A percentile compares a stretch with the other conserved stretches of the same genome.
phyloP scores from a whole-genome alignment of 73 alveolate species.

The Uronychia setigera region DNA sequence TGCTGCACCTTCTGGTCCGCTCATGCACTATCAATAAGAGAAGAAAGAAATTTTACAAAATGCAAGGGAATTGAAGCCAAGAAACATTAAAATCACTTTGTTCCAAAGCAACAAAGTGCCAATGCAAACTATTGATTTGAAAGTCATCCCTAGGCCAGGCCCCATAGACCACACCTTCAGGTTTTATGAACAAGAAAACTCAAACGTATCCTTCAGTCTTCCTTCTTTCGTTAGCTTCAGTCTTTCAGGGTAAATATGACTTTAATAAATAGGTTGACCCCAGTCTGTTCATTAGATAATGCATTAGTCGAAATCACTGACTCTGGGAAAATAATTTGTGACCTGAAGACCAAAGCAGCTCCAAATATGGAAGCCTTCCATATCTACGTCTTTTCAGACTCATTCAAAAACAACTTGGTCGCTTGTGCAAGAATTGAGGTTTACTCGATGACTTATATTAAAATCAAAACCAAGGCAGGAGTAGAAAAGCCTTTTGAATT shows the following conservation, averaged over 20 bases:
- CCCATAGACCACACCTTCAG: slow-evolving; percentile 60
- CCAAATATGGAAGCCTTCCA: slow-evolving; percentile 49
- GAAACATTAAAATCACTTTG: slow-evolving; percentile 36
- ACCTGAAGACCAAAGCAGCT: slow-evolving; percentile 32
- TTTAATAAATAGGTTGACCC: background rate
- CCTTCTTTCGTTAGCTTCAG: slow-evolving; percentile 64
- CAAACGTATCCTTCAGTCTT: slow-evolving; percentile 22
- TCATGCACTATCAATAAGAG: background rate
- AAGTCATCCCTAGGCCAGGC: slow-evolving; percentile 61
- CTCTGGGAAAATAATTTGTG: slow-evolving; percentile 28
- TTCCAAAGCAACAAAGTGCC: slow-evolving; percentile 42
- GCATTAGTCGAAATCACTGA: slow-evolving; percentile 16
- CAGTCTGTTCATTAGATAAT: slow-evolving; percentile 3
- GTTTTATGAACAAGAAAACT: slow-evolving; percentile 62
- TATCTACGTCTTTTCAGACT: slow-evolving; percentile 35
- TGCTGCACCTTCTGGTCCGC: background rate
- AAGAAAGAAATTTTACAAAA: background rate
- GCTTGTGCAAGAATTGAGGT: slow-evolving; percentile 48
- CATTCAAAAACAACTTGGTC: slow-evolving; percentile 19
- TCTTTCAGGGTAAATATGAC: slow-evolving; percentile 20
- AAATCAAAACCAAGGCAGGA: slow-evolving; percentile 30
- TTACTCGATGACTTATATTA: slow-evolving; percentile 18
- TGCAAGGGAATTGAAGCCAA: slow-evolving; percentile 13
- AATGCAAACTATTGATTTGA: slow-evolving; percentile 38
- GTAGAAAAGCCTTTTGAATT: slow-evolving; percentile 30